Conservation (phyloP, 2,329 filamentous ascomycete species). For the Aspergillus sp. region DNA sequence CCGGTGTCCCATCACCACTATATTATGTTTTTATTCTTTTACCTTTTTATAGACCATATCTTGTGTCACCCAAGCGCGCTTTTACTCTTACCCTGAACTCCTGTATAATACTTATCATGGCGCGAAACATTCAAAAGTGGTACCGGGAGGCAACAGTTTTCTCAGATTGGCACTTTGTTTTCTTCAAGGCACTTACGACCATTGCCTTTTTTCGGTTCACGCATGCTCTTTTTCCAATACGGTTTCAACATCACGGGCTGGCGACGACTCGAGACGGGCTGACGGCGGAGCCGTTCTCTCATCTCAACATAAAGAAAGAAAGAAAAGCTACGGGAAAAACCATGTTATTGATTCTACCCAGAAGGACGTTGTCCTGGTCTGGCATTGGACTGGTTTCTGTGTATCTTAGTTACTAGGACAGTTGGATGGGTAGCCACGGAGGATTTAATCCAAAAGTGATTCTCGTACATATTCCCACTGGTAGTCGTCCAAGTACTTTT, state of each 20-base stretch:
- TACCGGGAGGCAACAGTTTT: slow-evolving; percentile 13
- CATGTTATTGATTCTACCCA: slow-evolving; percentile 16
- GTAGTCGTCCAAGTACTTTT: not conserved
- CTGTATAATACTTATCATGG: slow-evolving; percentile 24
- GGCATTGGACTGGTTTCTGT: slow-evolving; percentile 24
- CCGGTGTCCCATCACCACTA: slow-evolving; percentile 8
- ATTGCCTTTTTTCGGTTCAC: slow-evolving; percentile 1
- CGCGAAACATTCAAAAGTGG: slow-evolving; percentile 23
- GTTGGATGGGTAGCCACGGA: slow-evolving; percentile 17
- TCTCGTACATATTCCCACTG: slow-evolving; percentile 10
- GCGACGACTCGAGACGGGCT: slow-evolving; percentile 8
- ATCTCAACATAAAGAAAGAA: slow-evolving; percentile 14
- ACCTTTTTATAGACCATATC: slow-evolving; percentile 21
- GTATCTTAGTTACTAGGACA: slow-evolving; percentile 29
- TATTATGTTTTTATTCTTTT: slow-evolving; percentile 8
- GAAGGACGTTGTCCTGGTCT: slow-evolving; percentile 10
- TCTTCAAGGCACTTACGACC: not conserved
- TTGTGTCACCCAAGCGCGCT: slow-evolving; percentile 12
- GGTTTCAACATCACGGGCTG: slow-evolving; percentile 16
- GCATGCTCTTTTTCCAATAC: slow-evolving; percentile 10
- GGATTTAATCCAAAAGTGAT: slow-evolving; percentile 17
- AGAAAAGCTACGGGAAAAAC: slow-evolving; percentile 20
- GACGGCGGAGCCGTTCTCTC: slow-evolving; percentile 6
- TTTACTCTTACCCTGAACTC: slow-evolving; percentile 17
- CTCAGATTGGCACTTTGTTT: slow-evolving; percentile 14